Percentiles rank a stretch among this genome's conserved stretches.
These are phyloP conservation scores for Candida maesae DNA, from an alignment of 805 yeast genomes.

Conservation along the genomic window DNA sequence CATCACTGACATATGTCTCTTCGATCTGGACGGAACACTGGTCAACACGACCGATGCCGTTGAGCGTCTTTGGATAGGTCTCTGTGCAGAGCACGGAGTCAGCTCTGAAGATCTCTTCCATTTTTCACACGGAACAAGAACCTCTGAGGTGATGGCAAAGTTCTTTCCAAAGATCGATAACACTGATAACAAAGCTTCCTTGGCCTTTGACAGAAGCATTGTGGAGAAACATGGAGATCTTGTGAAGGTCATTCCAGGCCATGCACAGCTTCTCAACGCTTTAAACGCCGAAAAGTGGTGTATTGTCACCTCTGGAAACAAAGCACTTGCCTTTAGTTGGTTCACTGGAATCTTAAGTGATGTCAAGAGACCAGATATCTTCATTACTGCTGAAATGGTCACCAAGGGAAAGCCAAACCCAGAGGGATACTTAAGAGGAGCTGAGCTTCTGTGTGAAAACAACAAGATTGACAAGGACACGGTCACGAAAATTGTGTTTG, in stretches of 20 bases:
- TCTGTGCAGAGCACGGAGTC: conserved; percentile 66
- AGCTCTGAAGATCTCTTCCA: conserved; percentile 43
- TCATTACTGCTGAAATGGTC: conserved; percentile 82
- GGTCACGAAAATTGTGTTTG: conserved; percentile 61
- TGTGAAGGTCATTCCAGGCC: conserved; percentile 76
- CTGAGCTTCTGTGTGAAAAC: conserved; percentile 44
- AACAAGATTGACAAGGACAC: conserved; percentile 33
- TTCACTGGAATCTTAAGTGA: conserved; percentile 53
- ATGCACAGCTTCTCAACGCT: conserved; percentile 54
- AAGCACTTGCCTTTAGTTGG: conserved; percentile 76
- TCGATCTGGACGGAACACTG: conserved; percentile 86
- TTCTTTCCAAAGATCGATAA: conserved; percentile 74
- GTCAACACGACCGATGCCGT: conserved; percentile 81
- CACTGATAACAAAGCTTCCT: conserved; percentile 57
- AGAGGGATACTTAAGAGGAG: conserved; percentile 55
- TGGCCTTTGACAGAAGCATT: conserved; percentile 57
- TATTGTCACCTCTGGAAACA: conserved; percentile 85
- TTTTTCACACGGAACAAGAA: conserved; percentile 69
- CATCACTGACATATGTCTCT: conserved; percentile 37
- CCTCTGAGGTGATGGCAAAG: conserved; percentile 69
- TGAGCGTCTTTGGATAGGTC: conserved; percentile 76
- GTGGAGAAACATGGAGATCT: conserved; percentile 68
- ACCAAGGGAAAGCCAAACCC: conserved; percentile 84
- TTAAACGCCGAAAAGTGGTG: conserved; percentile 61
- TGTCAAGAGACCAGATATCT: conserved; percentile 60